These are phyloP conservation scores for Ogataea ramenticola DNA, from an alignment of 805 yeast species.

Conservation along the genomic window DNA sequence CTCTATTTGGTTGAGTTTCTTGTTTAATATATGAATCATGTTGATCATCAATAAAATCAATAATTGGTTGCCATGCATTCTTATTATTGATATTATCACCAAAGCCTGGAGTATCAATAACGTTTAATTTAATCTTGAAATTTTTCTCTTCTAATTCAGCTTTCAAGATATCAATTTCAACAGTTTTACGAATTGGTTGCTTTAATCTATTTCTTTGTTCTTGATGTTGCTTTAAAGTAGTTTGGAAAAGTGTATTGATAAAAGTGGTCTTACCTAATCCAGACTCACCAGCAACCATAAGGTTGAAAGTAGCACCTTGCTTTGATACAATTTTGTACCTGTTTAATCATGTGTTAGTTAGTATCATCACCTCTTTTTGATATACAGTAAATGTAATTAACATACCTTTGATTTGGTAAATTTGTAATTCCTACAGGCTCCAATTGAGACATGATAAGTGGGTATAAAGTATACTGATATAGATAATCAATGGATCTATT, in stretches of 20 bases:
- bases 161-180: slow-evolving; percentile 69
- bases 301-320: slow-evolving; percentile 67
- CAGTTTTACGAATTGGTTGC: slow-evolving; percentile 59
- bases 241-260: slow-evolving; percentile 77
- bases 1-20: slow-evolving; percentile 84
- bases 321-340: slow-evolving; percentile 71
- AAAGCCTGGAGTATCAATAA: slow-evolving; percentile 90
- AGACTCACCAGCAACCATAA: slow-evolving; percentile 87
- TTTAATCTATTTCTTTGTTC: slow-evolving; percentile 49
- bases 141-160: slow-evolving; percentile 83
- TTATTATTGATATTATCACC: slow-evolving; percentile 86
- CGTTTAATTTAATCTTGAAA: slow-evolving; percentile 66
- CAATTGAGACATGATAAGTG: slow-evolving; percentile 22
- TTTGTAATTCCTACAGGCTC: slow-evolving; percentile 66
- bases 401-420: slow-evolving; percentile 66
- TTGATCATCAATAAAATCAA: slow-evolving; percentile 88
- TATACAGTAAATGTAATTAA: no score
- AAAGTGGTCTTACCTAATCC: slow-evolving; percentile 93
- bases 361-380: no score
- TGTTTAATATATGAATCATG: slow-evolving; percentile 84
- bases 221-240: slow-evolving; percentile 54
- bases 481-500: no score
- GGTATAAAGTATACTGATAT: no score
- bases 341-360: no score
- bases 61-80: slow-evolving; percentile 79